Evolutionary conservation across 202 grass and related monocot genomes (phyloP).

Genomic region (Elaeis oleifera): DNA sequence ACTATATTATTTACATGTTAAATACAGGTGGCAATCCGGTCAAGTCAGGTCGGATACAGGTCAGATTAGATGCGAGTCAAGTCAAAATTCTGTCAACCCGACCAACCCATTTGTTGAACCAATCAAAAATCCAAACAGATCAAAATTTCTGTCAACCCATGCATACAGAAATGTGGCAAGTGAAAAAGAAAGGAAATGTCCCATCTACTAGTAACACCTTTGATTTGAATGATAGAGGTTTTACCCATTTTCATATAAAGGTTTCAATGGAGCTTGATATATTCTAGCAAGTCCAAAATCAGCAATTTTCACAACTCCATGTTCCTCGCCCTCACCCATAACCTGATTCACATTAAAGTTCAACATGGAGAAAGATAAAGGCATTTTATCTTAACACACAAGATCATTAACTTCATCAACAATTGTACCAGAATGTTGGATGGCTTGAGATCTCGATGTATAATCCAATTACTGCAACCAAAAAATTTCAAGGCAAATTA

Average conservation of each 20-base stretch:
- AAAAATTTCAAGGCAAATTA: neutral
- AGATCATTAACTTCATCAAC: neutral
- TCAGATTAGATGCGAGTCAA: too few relatives aligned
- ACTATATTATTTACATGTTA: too few relatives aligned
- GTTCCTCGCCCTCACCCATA: slow-evolving; percentile 98
- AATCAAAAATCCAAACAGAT: too few relatives aligned
- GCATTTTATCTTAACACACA: slow-evolving; percentile 11
- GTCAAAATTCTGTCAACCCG: too few relatives aligned
- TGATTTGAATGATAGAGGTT: neutral
- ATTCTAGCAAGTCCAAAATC: slow-evolving; percentile 99
- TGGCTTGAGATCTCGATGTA: slow-evolving; percentile 96
- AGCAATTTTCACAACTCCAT: slow-evolving; percentile 94
- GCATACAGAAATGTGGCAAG: too few relatives aligned
- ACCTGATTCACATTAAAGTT: slow-evolving; percentile 32
- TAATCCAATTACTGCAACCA: slow-evolving; percentile 90
- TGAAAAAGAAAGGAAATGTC: too few relatives aligned
- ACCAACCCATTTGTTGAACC: too few relatives aligned
- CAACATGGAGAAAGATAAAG: slow-evolving; percentile 17
- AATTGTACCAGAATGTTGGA: slow-evolving; percentile 90
- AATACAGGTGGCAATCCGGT: too few relatives aligned
- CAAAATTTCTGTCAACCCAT: too few relatives aligned
- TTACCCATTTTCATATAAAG: slow-evolving; percentile 95
- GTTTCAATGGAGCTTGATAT: slow-evolving; percentile 99
- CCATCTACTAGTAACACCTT: neutral
- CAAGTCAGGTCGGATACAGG: too few relatives aligned